Percentiles rank a stretch among this genome's conserved stretches.
Conservation (phyloP, 2,329 filamentous ascomycete species). For the Aspergillus piperis region DNA sequence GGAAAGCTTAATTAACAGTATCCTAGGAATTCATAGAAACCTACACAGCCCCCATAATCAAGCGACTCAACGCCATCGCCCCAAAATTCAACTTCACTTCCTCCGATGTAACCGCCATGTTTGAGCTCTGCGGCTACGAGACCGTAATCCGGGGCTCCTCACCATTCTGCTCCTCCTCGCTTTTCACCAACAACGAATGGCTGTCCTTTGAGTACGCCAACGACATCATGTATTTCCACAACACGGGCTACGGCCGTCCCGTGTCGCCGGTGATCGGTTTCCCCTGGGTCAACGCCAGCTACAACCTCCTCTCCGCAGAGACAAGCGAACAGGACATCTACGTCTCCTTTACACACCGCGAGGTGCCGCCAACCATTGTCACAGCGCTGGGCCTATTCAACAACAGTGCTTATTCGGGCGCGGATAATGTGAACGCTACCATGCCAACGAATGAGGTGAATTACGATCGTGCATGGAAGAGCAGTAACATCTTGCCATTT, state of each 20-base stretch:
- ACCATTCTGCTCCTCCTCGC: constrained; percentile 60
- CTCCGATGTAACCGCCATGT: constrained; percentile 65
- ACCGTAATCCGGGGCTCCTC: constrained; percentile 64
- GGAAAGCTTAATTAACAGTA: not conserved
- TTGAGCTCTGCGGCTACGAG: constrained; percentile 67
- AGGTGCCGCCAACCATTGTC: constrained; percentile 66
- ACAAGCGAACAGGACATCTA: constrained; percentile 58
- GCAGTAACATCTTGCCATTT: constrained; percentile 65
- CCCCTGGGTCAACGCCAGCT: constrained; percentile 67
- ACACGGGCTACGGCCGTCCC: constrained; percentile 64
- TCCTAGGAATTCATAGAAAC: constrained; percentile 20
- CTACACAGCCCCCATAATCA: constrained; percentile 64
- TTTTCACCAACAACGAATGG: constrained; percentile 65
- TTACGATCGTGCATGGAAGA: constrained; percentile 64
- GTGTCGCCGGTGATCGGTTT: constrained; percentile 62
- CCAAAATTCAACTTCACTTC: constrained; percentile 64
- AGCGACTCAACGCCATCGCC: constrained; percentile 55
- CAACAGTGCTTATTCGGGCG: constrained; percentile 60
- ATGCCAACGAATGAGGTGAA: constrained; percentile 67
- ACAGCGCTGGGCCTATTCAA: constrained; percentile 71
- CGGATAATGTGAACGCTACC: constrained; percentile 60
- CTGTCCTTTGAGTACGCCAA: constrained; percentile 67
- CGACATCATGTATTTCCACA: constrained; percentile 66
- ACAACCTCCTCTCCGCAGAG: constrained; percentile 49
- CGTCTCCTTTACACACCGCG: constrained; percentile 69